Evolutionary conservation across 2,329 filamentous ascomycete species (phyloP), one percentile per base, ranked within the genome.

Genomic region (Leptodontidium sp.): DNA sequence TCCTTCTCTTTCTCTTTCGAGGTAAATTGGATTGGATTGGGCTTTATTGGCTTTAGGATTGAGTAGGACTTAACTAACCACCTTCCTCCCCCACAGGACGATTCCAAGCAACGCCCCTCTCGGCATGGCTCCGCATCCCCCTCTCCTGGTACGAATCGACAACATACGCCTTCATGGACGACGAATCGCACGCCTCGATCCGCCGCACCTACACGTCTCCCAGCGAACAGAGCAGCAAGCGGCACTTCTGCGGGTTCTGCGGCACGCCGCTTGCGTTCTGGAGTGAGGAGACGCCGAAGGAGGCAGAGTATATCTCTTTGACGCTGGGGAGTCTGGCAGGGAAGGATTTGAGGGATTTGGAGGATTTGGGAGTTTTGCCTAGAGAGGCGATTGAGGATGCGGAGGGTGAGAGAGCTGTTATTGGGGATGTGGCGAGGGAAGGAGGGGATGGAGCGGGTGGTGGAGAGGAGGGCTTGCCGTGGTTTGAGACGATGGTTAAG

Each of bases 171-270:
- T 91, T 90, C 78, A 94, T 91, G 78, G 87, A 91, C 2, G 93
- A 97, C 80, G 94, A 97, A 82, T 88, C 89, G 17, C 86, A 88
- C 78, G 75, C 83, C 65, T 83, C 84, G 63, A 94, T 94, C 77
- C 88, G 88, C 66, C 87, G 90, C 50, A 84, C 86, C 59, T 94
- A 92, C 79, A 88, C 87, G 11, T 86, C 90, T 26, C 84, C 83
- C 2, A 81, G 84, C 73, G 86, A 87, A 64, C 84, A 85, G 63
- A 68, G 61, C 67, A 84, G 87, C 0, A 89, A 91, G 78, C 89
- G 93, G 61, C 88, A 93, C 73, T 98, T 98, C 80, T 98, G 94
- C 81, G 94, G 94, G 29, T 97, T 92, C 82, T 97, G 94, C 79
- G 94, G 94, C 64, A 97, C 94, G 0, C 91, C 92, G 14, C 83